phyloP scores from a whole-genome alignment of 2,329 filamentous ascomycete species.

The Paracamarosporium sp. region DNA sequence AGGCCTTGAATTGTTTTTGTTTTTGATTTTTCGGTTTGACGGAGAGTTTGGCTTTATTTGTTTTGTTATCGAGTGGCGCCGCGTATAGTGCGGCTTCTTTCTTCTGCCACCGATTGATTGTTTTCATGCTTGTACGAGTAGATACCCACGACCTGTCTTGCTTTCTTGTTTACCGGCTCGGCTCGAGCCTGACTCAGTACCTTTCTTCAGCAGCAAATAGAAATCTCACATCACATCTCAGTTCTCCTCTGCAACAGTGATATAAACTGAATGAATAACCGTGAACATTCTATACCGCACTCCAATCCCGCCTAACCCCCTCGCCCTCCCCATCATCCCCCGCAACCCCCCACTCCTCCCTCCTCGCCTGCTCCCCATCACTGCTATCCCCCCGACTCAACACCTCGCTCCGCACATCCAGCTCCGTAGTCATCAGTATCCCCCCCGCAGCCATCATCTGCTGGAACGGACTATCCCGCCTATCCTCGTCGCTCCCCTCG shows the following conservation, averaged over 20 bases:
- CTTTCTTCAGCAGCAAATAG: too few species aligned
- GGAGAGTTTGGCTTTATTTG: too few species aligned
- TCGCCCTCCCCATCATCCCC: background rate
- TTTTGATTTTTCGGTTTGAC: too few species aligned
- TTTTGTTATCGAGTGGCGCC: too few species aligned
- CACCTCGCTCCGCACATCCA: slow-evolving; percentile 12
- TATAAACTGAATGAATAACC: background rate
- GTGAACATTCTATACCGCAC: background rate
- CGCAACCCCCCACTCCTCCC: background rate
- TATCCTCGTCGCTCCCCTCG: background rate
- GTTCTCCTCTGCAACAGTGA: too few species aligned
- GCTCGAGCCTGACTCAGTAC: too few species aligned
- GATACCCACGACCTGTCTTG: background rate
- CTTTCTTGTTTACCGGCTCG: too few species aligned
- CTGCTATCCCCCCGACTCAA: slow-evolving; percentile 10
- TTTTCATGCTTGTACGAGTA: too few species aligned
- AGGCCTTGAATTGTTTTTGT: too few species aligned
- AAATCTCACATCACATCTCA: too few species aligned
- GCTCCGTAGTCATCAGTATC: slow-evolving; percentile 15
- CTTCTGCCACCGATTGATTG: too few species aligned
- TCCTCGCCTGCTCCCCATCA: background rate
- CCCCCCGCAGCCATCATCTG: slow-evolving; percentile 7
- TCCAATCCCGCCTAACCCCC: background rate
- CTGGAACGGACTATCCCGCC: background rate
- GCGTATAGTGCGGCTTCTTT: too few species aligned